Evolutionary conservation across 176 grass and related monocot genomes (phyloP).

Genomic region (Panicum miliaceum): DNA sequence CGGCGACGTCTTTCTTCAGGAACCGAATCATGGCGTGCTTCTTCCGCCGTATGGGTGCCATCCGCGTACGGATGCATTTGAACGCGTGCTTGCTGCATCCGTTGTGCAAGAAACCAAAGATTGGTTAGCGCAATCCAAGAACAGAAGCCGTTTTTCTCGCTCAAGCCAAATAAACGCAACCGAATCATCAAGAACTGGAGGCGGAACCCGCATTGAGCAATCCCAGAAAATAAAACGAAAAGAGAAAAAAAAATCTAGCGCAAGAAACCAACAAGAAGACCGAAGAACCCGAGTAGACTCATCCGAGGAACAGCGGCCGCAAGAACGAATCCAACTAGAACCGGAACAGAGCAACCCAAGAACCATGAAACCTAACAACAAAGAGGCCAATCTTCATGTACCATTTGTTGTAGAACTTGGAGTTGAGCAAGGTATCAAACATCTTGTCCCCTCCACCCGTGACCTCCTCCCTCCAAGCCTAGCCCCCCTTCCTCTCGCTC

Average conservation of each 20-base stretch:
- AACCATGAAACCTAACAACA: slow-evolving; percentile 28
- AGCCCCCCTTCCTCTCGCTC: background rate
- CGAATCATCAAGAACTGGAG: background rate
- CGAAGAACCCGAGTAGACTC: background rate
- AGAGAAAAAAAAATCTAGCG: background rate
- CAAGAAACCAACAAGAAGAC: slow-evolving; percentile 16
- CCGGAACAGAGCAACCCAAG: slow-evolving; percentile 1
- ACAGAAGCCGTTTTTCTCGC: background rate
- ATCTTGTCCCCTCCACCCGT: slow-evolving; percentile 45
- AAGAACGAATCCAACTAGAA: background rate
- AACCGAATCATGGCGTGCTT: slow-evolving; percentile 79
- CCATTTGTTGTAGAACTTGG: slow-evolving; percentile 89
- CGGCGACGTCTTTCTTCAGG: slow-evolving; percentile 91
- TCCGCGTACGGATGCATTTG: slow-evolving; percentile 75
- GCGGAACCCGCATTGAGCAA: background rate
- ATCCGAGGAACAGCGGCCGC: background rate
- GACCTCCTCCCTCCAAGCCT: background rate
- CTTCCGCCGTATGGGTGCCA: slow-evolving; percentile 74
- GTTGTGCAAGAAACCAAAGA: slow-evolving; percentile 13
- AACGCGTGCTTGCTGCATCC: slow-evolving; percentile 68
- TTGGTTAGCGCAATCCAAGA: slow-evolving; percentile 3
- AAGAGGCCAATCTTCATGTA: background rate
- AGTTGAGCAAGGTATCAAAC: slow-evolving; percentile 71
- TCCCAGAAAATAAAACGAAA: background rate
- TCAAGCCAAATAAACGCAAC: background rate